A percentile compares a stretch with the other conserved stretches of the same genome.
These are phyloP conservation scores for Casuarina cunninghamiana DNA, from an alignment of 306 rosid species.

Conservation along the genomic window DNA sequence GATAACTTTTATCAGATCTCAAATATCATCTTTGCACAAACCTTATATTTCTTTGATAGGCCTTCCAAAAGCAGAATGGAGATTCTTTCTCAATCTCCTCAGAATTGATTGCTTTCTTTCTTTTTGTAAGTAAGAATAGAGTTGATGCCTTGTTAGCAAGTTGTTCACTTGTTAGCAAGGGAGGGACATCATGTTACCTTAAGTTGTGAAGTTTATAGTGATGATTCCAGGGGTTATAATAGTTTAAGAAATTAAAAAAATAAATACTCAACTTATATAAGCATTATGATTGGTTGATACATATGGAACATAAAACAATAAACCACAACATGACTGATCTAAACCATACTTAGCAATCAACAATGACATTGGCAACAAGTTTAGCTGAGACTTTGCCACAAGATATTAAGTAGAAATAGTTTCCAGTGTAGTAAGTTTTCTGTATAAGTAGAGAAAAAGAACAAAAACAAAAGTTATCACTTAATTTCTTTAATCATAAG, in stretches of 20 bases:
- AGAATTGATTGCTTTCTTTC: neutral
- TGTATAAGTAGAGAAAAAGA: too few relatives aligned
- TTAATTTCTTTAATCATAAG: neutral
- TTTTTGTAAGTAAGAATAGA: too few relatives aligned
- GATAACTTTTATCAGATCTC: neutral
- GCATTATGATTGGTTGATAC: neutral
- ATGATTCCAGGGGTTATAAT: neutral
- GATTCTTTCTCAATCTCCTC: neutral
- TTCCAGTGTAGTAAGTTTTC: neutral
- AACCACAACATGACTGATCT: neutral
- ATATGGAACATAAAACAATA: neutral
- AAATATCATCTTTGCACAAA: neutral
- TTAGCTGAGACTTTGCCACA: neutral
- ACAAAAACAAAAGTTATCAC: neutral
- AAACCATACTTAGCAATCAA: neutral
- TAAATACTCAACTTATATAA: neutral
- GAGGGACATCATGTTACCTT: neutral
- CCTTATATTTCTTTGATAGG: neutral
- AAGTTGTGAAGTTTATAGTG: neutral
- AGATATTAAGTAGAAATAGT: neutral
- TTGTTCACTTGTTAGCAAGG: neutral
- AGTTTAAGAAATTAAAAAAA: neutral
- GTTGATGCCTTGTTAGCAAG: too few relatives aligned
- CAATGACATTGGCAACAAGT: neutral
- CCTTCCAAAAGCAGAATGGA: neutral